Base-by-base conservation (phyloP, 495 filamentous ascomycete genomes). In the Neurospora tetraspora region DNA sequence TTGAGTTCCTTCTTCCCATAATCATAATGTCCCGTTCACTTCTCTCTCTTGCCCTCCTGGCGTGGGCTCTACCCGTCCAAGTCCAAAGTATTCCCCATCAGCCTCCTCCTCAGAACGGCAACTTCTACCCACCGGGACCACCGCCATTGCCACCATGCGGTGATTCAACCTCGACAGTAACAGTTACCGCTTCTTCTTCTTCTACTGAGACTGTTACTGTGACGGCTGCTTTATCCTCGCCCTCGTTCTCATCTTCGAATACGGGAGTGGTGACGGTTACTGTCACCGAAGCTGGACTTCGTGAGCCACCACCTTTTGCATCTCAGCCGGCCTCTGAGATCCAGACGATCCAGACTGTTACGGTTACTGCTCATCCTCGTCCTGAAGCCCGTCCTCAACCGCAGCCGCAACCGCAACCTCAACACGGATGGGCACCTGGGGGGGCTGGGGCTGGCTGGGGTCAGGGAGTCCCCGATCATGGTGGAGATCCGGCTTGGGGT, bases 121-220 rank as follows among this genome's bases (percentile, higher is more conserved):
- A 59, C 20, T 59, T 59, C 20, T 53, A 65, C 14, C 53, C 53
- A 9, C 53, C 53, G 14, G 31, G 14, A 36, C 27, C 14, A 65
- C 27, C 3, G 1, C 53, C 45, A 53, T 20, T 20, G 23, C 11
- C 23, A 61, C 23, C 27, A 65, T 65, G 53, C 7, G 53, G 53
- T 0, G 27, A 59, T 36, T 3, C 70, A 70, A 70, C 69, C 11
- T 40, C 72, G 2, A 77, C 75, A 68, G 59, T 73, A 12, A 75
- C 75, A 12, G 23, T 70, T 38, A 39, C 71, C 1, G 39, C 42
- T 12, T 34, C 39, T 8, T 47, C 42, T 12, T 34, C 39, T 8
- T 31, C 73, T 3, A 27, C 14, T 9, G 39, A 68, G 34, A 72
- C 73, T 4, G 27, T 72, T 1, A 72, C 39, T 0, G 11, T 69